Base-by-base conservation (phyloP, 805 yeast genomes). In the Suhomyces canberraensis region DNA sequence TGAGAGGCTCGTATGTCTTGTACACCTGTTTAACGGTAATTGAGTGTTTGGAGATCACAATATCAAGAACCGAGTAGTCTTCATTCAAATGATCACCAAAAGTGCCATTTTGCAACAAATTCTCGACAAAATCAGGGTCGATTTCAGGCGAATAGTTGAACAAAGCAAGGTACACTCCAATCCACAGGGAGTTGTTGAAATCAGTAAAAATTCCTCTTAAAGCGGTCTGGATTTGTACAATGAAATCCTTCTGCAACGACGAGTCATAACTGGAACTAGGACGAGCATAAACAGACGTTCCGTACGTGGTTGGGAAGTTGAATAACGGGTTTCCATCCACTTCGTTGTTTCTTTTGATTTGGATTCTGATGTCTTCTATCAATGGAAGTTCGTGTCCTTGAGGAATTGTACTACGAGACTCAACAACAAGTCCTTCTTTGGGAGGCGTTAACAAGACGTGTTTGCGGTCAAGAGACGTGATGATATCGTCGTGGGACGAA, bases 271-370 rank as follows among this genome's bases (percentile, higher is more conserved):
- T 13, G 11, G 26, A 24, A n/a, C 14, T 24, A 1, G 71, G 71
- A 9, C 41, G 46, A 1, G 53, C 60, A 42, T 64, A 62, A 3
- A 66, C 42, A 29, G 52, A 60, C 27, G 61, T 38, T 1, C 69
- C 71, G 3, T 26, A 22, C 9, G 46, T 41, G 33, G 46, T 50
- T 19, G 53, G 40, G 39, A 56, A 60, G 24, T 54, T 56, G 45
- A 63, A 65, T 2, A 63, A 40, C 8, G 42, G 42, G 31, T 47
- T 33, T 29, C 13, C 20, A 11, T 34, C 42, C 16, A 33, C 33
- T 5, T 11, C 19, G 9, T 32, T 29, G 19, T 20, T 25, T 6
- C 11, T 19, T n/a, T 44, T 45, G n/a, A 42, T 13, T 19, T 49
- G 54, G 15, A 60, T 52, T 20, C 62, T 37, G 8, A 60, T 34